These are phyloP conservation scores for Aspergillus kassunensis DNA, from an alignment of 495 filamentous ascomycete species.

Conservation along the genomic window DNA sequence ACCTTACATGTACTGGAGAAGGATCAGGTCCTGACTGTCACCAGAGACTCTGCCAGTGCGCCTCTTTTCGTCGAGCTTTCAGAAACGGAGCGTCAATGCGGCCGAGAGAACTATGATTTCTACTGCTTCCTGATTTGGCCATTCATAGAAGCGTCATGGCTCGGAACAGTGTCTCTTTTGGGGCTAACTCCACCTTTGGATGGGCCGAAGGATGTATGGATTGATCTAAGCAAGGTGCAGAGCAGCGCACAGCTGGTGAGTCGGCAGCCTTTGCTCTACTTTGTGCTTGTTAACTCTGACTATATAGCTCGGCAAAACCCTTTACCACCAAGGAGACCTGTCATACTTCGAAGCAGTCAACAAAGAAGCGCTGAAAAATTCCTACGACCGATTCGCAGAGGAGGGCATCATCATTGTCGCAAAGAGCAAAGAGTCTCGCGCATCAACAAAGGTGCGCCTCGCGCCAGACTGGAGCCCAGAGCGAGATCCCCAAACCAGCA, in stretches of 20 bases:
- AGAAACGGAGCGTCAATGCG: conserved; percentile 66
- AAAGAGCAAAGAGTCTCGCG: conserved; percentile 55
- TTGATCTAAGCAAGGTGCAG: conserved; percentile 72
- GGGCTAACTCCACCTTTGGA: conserved; percentile 72
- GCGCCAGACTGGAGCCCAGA: conserved; percentile 74
- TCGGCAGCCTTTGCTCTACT: conserved; percentile 1
- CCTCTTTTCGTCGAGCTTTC: conserved; percentile 70
- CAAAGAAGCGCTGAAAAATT: conserved; percentile 93
- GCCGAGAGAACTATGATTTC: conserved; percentile 93
- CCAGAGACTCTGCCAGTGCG: conserved; percentile 49
- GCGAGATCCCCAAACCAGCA: conserved; percentile 56
- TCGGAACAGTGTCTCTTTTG: conserved; percentile 80
- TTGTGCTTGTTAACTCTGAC: neutral
- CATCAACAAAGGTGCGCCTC: conserved; percentile 58
- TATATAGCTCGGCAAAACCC: conserved; percentile 79
- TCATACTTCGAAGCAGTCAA: conserved; percentile 98
- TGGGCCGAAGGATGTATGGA: conserved; percentile 63
- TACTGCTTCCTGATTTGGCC: conserved; percentile 99
- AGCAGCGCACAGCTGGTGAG: conserved; percentile 77
- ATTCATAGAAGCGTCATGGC: conserved; percentile 90
- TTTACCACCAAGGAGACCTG: conserved; percentile 96
- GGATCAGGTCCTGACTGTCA: conserved; percentile 74
- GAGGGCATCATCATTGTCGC: conserved; percentile 79
- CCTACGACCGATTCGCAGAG: conserved; percentile 81
- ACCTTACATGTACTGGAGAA: conserved; percentile 72